A percentile compares a stretch with the other conserved stretches of the same genome.
Evolutionary conservation across 148 eudicot genomes (phyloP).

Genomic region (Bassia scoparia): DNA sequence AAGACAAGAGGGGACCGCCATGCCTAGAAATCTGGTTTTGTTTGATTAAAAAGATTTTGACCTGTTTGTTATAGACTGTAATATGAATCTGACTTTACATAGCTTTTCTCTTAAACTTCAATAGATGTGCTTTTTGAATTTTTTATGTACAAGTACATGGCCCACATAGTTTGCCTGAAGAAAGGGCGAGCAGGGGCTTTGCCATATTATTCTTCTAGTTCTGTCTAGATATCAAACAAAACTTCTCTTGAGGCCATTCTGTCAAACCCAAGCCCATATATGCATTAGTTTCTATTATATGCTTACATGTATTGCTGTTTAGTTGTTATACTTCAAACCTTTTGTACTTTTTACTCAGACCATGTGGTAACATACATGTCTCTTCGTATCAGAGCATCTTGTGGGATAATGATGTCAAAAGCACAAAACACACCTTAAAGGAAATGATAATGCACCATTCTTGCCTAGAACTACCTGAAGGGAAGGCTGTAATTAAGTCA

Average conservation of each 20-base stretch:
- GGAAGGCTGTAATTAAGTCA: conserved; percentile 70
- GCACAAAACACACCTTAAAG: conserved; percentile 75
- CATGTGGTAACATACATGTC: neutral
- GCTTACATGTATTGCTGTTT: neutral
- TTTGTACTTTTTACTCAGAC: neutral
- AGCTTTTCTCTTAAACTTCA: no score
- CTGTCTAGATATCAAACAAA: no score
- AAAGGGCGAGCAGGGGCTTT: no score
- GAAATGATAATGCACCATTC: conserved; percentile 86
- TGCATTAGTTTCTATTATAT: neutral
- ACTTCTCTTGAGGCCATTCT: no score
- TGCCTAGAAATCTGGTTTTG: no score
- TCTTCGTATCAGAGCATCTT: conserved; percentile 61
- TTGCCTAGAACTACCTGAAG: conserved; percentile 69
- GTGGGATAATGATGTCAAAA: conserved; percentile 84
- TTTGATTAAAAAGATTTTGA: no score
- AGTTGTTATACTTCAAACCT: neutral
- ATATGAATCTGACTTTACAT: no score
- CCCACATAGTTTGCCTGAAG: neutral
- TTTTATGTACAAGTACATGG: neutral
- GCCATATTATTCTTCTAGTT: no score
- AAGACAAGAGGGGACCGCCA: no score
- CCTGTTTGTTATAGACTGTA: no score
- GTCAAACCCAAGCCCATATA: neutral
- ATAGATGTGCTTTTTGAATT: neutral